Conservation (phyloP, 176 grass and related monocot species). For the Lolium multiflorum region DNA sequence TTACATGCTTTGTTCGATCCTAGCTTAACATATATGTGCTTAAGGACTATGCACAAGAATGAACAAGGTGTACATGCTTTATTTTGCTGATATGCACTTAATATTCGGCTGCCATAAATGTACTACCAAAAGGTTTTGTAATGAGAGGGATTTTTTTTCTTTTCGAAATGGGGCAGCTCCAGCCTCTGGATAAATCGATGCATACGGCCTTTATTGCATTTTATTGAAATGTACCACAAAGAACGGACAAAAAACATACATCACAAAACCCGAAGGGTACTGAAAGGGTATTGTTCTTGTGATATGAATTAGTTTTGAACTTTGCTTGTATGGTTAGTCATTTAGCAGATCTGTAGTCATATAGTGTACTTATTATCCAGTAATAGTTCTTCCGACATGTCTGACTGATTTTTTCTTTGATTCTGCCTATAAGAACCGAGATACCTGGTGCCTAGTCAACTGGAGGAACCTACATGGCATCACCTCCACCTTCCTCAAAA, state of each 20-base stretch:
- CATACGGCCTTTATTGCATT: no score
- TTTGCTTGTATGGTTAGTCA: neutral
- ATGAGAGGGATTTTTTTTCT: no score
- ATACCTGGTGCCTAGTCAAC: neutral
- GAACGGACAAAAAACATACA: no score
- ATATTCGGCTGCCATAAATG: slow-evolving; percentile 2
- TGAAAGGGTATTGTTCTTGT: neutral
- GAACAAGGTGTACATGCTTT: neutral
- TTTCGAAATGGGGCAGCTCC: no score
- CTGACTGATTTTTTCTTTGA: slow-evolving; percentile 7
- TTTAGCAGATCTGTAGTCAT: neutral
- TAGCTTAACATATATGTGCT: neutral
- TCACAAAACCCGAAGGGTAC: no score
- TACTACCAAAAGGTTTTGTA: neutral
- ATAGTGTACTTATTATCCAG: slow-evolving; percentile 5
- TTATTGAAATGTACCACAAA: no score
- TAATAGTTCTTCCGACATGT: neutral
- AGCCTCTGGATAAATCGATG: no score
- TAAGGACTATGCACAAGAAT: neutral
- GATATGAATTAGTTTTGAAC: neutral
- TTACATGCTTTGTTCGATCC: neutral
- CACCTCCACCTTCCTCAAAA: slow-evolving; percentile 31
- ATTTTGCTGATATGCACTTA: slow-evolving; percentile 9
- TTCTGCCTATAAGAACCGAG: slow-evolving; percentile 8
- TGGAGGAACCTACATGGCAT: slow-evolving; percentile 33